Evolutionary conservation across 768 basidiomycete species (phyloP).

Genomic region (Atractiella rhizophila): DNA sequence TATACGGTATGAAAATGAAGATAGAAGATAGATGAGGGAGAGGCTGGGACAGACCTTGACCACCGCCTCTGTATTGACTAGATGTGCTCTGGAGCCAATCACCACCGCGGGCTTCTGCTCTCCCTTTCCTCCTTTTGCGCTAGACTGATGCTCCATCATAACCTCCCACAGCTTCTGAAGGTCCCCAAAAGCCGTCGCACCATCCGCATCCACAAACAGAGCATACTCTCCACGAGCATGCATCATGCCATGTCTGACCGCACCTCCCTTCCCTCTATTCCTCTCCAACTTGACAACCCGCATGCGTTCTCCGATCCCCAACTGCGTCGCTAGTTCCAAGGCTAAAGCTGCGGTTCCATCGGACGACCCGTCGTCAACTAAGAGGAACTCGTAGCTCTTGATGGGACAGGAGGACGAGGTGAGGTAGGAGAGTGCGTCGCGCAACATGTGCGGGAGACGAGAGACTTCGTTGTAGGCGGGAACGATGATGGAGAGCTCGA

Average conservation of each 20-base stretch:
- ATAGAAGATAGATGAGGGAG: too few relatives aligned
- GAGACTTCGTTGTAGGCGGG: slow-evolving; percentile 75
- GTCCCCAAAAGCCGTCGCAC: slow-evolving; percentile 66
- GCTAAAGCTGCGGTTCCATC: slow-evolving; percentile 48
- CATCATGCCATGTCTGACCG: slow-evolving; percentile 67
- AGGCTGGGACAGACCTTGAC: slow-evolving; percentile 68
- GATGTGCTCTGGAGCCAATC: slow-evolving; percentile 70
- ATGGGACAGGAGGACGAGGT: slow-evolving; percentile 24
- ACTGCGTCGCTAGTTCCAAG: slow-evolving; percentile 33
- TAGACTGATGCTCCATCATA: slow-evolving; percentile 30
- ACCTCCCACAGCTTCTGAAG: slow-evolving; percentile 49
- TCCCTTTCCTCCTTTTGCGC: background rate
- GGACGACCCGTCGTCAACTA: slow-evolving; percentile 70
- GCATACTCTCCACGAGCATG: slow-evolving; percentile 49
- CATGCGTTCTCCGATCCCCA: slow-evolving; percentile 25
- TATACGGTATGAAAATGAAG: background rate
- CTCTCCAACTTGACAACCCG: slow-evolving; percentile 42
- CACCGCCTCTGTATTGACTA: slow-evolving; percentile 73
- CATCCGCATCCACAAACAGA: slow-evolving; percentile 85
- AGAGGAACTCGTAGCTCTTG: slow-evolving; percentile 46
- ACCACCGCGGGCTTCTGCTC: slow-evolving; percentile 34
- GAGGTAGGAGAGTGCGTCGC: slow-evolving; percentile 33
- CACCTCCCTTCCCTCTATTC: slow-evolving; percentile 81
- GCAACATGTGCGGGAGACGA: slow-evolving; percentile 66
- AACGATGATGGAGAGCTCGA: slow-evolving; percentile 57